Evolutionary conservation across 192 early-diverging fungal genomes (phyloP).

Genomic region (Powellomyces hirtus): DNA sequence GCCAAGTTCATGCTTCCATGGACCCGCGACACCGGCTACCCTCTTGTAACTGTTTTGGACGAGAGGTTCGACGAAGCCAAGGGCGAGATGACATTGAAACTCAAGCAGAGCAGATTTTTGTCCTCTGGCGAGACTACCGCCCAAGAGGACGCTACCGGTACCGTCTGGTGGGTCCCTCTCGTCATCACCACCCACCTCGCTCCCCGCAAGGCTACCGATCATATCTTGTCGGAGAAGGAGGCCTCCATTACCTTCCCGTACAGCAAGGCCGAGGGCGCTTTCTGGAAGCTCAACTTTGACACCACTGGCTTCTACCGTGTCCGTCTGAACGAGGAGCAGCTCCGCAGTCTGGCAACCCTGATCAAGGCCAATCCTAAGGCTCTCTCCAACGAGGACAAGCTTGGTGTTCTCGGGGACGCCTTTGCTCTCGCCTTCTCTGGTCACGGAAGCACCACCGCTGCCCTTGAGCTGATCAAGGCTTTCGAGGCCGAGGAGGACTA

Average conservation of each 20-base stretch:
- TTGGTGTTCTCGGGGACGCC: constrained; percentile 81
- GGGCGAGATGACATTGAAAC: constrained; percentile 49
- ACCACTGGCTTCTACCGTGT: constrained; percentile 87
- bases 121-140: constrained; percentile 71
- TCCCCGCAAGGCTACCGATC: constrained; percentile 40
- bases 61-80: constrained; percentile 46
- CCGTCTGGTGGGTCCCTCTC: constrained; percentile 86
- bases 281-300: constrained; percentile 84
- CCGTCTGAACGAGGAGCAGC: constrained; percentile 40
- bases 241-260: constrained; percentile 52
- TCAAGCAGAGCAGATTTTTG: constrained; percentile 83
- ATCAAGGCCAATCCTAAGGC: constrained; percentile 48
- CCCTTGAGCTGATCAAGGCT: constrained; percentile 72
- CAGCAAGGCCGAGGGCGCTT: constrained; percentile 35
- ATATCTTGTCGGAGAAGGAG: constrained; percentile 51
- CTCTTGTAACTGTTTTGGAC: constrained; percentile 70
- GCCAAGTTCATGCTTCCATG: constrained; percentile 81
- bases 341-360: constrained; percentile 31
- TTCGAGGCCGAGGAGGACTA: constrained; percentile 78
- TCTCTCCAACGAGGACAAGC: constrained; percentile 63
- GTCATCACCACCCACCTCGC: constrained; percentile 43
- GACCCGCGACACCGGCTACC: constrained; percentile 86
- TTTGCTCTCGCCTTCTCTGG: constrained; percentile 78
- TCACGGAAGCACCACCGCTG: constrained; percentile 66
- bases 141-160: constrained; percentile 65